Conservation (phyloP, 257 asterid species). For the Craterostigma plantagineum region DNA sequence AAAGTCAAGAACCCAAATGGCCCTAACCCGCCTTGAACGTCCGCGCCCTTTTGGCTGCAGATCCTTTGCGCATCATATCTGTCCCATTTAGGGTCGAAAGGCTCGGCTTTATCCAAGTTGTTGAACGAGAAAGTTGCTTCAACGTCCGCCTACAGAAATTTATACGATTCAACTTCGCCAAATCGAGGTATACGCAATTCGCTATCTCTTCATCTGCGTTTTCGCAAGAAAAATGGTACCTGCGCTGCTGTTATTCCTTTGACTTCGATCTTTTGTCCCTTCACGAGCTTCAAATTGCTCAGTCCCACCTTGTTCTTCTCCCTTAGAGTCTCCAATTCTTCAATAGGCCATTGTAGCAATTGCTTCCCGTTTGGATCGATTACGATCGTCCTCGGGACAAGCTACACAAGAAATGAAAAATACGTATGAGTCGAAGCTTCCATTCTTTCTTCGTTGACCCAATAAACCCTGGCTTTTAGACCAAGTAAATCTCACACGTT, state of each 20-base stretch:
- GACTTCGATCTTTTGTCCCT: constrained; percentile 27
- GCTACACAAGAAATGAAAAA: constrained; percentile 14
- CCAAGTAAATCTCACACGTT: no score
- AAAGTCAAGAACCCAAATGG: constrained; percentile 1
- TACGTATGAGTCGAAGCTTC: not conserved
- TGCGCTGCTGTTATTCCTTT: constrained; percentile 49
- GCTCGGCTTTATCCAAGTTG: constrained; percentile 1
- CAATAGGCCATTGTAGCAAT: constrained; percentile 57
- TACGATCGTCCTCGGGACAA: constrained; percentile 47
- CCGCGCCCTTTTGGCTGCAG: not conserved
- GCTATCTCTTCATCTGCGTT: no score
- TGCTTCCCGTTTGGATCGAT: constrained; percentile 46
- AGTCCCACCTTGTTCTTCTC: constrained; percentile 11
- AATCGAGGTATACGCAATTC: no score
- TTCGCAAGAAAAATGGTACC: constrained; percentile 12
- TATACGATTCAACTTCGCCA: no score
- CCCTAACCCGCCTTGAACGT: not conserved
- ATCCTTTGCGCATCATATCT: not conserved
- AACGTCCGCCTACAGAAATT: not conserved
- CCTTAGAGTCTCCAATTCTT: constrained; percentile 37
- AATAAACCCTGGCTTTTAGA: no score
- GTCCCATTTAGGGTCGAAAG: constrained; percentile 1
- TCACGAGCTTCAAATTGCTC: constrained; percentile 15
- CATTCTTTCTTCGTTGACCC: no score
- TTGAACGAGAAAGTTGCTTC: not conserved